These are phyloP conservation scores for Globisporangium nodosum DNA, from an alignment of 352 stramenopile genomes.

Conservation along the genomic window DNA sequence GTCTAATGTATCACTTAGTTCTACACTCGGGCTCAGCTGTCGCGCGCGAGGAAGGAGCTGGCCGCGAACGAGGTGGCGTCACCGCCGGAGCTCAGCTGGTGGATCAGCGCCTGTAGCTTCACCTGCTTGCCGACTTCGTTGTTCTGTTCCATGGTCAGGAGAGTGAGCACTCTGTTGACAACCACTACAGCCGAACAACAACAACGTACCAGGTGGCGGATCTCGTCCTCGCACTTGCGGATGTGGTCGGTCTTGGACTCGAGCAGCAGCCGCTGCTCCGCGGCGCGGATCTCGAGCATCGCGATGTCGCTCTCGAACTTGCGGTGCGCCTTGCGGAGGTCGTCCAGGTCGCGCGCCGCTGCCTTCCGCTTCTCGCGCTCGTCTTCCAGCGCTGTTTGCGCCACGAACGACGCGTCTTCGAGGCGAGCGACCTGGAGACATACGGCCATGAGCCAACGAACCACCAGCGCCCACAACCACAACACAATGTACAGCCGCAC, in stretches of 20 bases:
- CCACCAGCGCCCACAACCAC: neutral
- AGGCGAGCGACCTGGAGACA: conserved; percentile 36
- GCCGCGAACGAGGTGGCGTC: conserved; percentile 40
- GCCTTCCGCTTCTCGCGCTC: conserved; percentile 50
- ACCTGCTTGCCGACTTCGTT: conserved; percentile 77
- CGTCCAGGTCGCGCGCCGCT: conserved; percentile 48
- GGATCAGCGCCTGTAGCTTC: conserved; percentile 78
- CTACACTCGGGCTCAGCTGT: conserved; percentile 26
- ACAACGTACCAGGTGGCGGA: conserved; percentile 51
- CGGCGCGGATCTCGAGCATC: conserved; percentile 51
- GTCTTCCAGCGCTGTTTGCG: conserved; percentile 48
- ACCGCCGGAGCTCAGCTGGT: conserved; percentile 71
- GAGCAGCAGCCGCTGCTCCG: conserved; percentile 48
- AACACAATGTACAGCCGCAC: conserved; percentile 15
- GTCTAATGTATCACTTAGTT: conserved; percentile 27
- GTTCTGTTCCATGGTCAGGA: conserved; percentile 23
- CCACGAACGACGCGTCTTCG: conserved; percentile 37
- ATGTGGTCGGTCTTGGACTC: conserved; percentile 64
- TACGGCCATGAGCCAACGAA: conserved; percentile 4
- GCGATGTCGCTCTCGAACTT: conserved; percentile 65
- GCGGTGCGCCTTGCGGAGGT: conserved; percentile 54
- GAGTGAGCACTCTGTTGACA: neutral
- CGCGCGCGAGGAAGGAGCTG: conserved; percentile 43
- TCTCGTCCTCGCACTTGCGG: conserved; percentile 62
- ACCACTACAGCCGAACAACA: neutral